These are phyloP conservation scores for Starmera caribaea DNA, from an alignment of 805 yeast species.

Conservation along the genomic window DNA sequence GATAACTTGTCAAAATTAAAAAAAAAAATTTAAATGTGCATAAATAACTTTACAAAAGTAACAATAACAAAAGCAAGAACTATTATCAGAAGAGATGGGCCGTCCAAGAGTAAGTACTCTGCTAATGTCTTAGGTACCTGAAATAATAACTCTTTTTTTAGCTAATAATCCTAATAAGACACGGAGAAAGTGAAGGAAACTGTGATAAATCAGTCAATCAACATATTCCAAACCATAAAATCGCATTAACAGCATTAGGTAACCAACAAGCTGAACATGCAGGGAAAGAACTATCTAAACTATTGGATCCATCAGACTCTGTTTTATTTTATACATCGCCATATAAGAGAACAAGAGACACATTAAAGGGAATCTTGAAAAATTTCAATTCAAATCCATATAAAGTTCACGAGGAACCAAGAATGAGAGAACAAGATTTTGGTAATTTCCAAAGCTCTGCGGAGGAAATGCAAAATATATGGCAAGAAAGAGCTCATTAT, in stretches of 20 bases:
- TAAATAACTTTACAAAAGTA: conserved; percentile 17
- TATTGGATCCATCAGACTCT: conserved; percentile 40
- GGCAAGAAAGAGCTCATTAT: conserved; percentile 79
- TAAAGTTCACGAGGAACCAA: conserved; percentile 72
- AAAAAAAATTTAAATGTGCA: too few relatives aligned
- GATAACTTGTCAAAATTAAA: too few relatives aligned
- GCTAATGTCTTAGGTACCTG: neutral
- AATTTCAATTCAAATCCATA: conserved; percentile 31
- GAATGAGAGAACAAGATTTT: conserved; percentile 91
- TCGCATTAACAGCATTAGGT: conserved; percentile 65
- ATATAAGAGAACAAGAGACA: conserved; percentile 74
- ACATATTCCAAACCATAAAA: conserved; percentile 70
- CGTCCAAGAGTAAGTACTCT: conserved; percentile 30
- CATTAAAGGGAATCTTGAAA: conserved; percentile 57
- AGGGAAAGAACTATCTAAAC: conserved; percentile 38
- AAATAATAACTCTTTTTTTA: neutral
- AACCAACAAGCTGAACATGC: conserved; percentile 53
- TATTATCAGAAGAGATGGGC: conserved; percentile 23
- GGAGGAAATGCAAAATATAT: conserved; percentile 68
- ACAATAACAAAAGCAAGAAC: conserved; percentile 16
- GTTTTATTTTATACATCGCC: conserved; percentile 82
- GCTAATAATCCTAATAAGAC: conserved; percentile 73
- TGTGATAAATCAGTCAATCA: conserved; percentile 75
- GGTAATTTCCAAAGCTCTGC: conserved; percentile 82
- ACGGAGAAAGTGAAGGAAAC: conserved; percentile 91